Base-by-base conservation (phyloP, 139 green algal genomes). In the Haematococcus sp. region DNA sequence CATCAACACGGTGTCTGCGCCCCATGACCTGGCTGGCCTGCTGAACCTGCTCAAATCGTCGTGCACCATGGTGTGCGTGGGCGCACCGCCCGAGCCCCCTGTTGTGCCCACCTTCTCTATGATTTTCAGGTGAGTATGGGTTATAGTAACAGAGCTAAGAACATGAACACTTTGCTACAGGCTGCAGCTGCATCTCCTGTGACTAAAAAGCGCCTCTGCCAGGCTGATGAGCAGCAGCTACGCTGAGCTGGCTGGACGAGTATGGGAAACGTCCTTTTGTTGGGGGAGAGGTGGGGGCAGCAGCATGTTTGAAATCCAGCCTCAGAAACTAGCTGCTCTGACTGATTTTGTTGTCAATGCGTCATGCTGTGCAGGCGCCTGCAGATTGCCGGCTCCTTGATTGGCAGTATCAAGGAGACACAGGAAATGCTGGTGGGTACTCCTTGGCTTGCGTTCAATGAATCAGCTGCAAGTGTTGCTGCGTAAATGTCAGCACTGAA, bases 1-100 rank as follows among this genome's bases (percentile, higher is more conserved):
- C 74, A 88, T 97, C 28, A 88, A 97, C 83, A 95, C 92, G 1
- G 92, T 97, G 22, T 83, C 72, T 4, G 79, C 79, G 13, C 31
- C 83, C 49, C 92, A 97, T 67, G 83, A 91, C 31, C 67, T 95
- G 19, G 49, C 1, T 3, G n/a, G 70, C 0, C 70, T 87, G 25
- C 32, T 86, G 3, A 20, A 56, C 7, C 75, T 92, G 74, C 76
- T 92, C 19, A 72, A 81, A 54, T 33, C 83, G 31, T 70, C 84
- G 58, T 89, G 88, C 33, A 88, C 86, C 74, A 44, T 87, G 16
- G 75, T 81, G 25, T 60, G 73, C 17, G 75, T 81, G 68, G 68
- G 68, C 1, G 68, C 70, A 28, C 71, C 77, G 1, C 63, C 70
- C 13, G 20, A 31, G 56, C 77, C 77, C 30, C 65, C 75, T 32